Conservation (phyloP, 345 rosid genomes). For the Sisymbrium irio region DNA sequence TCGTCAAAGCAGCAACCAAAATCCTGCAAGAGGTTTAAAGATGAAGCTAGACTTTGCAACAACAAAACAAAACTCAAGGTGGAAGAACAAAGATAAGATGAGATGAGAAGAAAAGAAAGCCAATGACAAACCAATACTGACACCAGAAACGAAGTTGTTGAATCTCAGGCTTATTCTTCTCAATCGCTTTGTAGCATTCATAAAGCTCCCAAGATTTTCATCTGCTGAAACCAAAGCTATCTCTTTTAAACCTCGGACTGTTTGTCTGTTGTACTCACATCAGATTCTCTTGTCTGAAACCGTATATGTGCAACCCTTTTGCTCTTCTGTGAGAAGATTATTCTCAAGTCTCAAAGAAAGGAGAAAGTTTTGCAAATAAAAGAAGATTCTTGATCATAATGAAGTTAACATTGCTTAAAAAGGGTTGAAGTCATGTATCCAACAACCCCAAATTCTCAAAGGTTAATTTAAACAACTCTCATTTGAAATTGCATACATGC, state of each 20-base stretch:
- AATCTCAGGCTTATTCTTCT: slow-evolving; percentile 48
- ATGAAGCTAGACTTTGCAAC: background rate
- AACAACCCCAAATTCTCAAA: slow-evolving; percentile 14
- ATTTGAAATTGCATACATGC: slow-evolving; percentile 19
- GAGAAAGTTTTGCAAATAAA: no score
- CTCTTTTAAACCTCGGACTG: background rate
- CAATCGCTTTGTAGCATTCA: slow-evolving; percentile 67
- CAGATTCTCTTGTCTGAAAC: background rate
- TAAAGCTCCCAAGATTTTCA: slow-evolving; percentile 23
- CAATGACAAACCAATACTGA: slow-evolving; percentile 61
- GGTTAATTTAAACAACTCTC: background rate
- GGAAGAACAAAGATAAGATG: background rate
- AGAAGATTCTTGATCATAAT: slow-evolving; percentile 1
- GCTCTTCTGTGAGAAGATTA: background rate
- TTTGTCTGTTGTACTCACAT: background rate
- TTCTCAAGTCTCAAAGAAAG: no score
- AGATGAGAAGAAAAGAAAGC: background rate
- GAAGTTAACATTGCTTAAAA: slow-evolving; percentile 15
- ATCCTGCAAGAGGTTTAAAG: slow-evolving; percentile 49
- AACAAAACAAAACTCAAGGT: background rate
- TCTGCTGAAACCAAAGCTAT: background rate
- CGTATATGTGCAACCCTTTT: background rate
- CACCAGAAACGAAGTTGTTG: slow-evolving; percentile 76
- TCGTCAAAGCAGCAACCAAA: slow-evolving; percentile 63
- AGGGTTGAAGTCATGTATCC: slow-evolving; percentile 10